Conservation (phyloP, 768 basidiomycete species). For the Suillus spraguei region DNA sequence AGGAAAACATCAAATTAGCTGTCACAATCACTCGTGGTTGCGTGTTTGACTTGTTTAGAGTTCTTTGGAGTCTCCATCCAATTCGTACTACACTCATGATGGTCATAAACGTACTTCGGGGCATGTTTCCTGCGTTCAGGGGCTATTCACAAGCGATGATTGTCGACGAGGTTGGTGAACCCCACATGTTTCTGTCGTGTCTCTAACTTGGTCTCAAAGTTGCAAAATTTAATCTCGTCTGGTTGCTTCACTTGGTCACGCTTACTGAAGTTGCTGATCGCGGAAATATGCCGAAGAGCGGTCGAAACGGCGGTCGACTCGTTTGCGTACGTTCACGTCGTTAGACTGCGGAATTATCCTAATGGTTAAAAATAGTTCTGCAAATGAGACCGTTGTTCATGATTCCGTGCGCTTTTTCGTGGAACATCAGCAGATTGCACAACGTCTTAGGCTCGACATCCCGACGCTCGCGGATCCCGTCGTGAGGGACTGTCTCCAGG, state of each 20-base stretch:
- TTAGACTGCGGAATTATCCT: constrained; percentile 12
- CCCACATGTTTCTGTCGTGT: constrained; percentile 16
- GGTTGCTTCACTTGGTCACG: constrained; percentile 73
- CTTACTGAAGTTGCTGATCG: constrained; percentile 56
- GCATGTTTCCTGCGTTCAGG: constrained; percentile 79
- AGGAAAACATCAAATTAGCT: constrained; percentile 60
- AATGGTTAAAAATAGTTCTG: constrained; percentile 43
- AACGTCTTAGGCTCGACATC: constrained; percentile 74
- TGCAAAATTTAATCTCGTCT: constrained; percentile 70
- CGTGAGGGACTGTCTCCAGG: constrained; percentile 78
- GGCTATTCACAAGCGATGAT: constrained; percentile 87
- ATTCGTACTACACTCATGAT: constrained; percentile 72
- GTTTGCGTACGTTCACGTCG: constrained; percentile 60
- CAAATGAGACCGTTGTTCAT: constrained; percentile 74
- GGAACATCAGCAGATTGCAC: constrained; percentile 79
- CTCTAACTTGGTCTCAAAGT: constrained; percentile 39
- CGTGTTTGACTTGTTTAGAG: constrained; percentile 54
- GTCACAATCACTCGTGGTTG: constrained; percentile 53
- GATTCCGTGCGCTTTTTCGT: constrained; percentile 73
- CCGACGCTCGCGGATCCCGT: constrained; percentile 76
- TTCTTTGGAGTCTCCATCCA: constrained; percentile 61
- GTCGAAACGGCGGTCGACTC: constrained; percentile 68
- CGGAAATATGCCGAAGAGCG: constrained; percentile 66
- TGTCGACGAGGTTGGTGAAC: constrained; percentile 70
- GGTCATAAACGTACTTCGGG: constrained; percentile 67